These are phyloP conservation scores for Saururus chinensis DNA, from an alignment of 164 flowering plant species.

Conservation along the genomic window DNA sequence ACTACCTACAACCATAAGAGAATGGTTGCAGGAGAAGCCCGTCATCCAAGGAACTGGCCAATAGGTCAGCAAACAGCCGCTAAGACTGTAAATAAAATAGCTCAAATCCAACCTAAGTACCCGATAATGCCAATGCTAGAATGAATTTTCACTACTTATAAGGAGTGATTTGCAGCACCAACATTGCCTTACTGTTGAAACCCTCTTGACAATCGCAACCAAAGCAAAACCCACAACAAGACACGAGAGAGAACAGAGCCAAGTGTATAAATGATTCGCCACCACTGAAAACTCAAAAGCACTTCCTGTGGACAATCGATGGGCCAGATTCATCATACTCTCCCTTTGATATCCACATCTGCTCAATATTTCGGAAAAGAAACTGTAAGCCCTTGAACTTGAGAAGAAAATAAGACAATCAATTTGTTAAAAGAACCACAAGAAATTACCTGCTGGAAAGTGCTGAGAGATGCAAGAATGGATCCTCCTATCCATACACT, in stretches of 20 bases:
- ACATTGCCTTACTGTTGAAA: too few species aligned
- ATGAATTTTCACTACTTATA: not conserved
- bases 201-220: not conserved
- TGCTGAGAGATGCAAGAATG: constrained; percentile 54
- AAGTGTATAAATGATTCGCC: constrained; percentile 1
- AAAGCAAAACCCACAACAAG: not conserved
- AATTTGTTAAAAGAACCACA: not conserved
- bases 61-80: too few species aligned
- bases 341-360: constrained; percentile 79
- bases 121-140: not conserved
- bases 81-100: too few species aligned
- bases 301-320: constrained; percentile 63
- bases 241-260: not conserved
- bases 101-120: too few species aligned
- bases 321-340: constrained; percentile 70
- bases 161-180: not conserved
- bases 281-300: constrained; percentile 31
- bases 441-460: constrained; percentile 47
- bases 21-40: too few species aligned
- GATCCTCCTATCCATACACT: constrained; percentile 65
- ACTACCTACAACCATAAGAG: too few species aligned
- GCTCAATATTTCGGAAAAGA: not conserved
- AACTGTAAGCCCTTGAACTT: not conserved
- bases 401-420: not conserved
- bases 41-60: too few species aligned